Conservation (phyloP, 306 rosid species). For the Canavalia gladiata region DNA sequence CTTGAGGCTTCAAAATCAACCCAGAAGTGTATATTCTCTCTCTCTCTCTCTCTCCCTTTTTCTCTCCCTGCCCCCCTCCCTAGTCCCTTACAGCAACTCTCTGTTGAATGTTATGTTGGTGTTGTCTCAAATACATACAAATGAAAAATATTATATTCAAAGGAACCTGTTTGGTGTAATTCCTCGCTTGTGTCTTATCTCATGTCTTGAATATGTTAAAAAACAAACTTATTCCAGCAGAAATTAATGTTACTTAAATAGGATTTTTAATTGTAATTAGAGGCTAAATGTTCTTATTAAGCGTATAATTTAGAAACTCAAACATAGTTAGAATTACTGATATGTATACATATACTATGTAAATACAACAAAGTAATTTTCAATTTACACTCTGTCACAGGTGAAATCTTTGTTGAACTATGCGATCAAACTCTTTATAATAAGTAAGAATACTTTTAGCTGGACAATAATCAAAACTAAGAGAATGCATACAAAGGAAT, state of each 20-base stretch:
- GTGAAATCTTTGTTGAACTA: constrained; percentile 10
- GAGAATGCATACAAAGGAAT: constrained; percentile 22
- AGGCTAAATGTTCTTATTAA: not conserved
- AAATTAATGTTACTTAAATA: constrained; percentile 27
- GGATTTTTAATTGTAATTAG: not conserved
- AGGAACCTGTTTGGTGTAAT: constrained; percentile 7
- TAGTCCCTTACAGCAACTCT: not conserved
- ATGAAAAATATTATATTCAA: constrained; percentile 18
- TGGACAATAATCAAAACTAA: constrained; percentile 5
- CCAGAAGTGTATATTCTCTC: not conserved
- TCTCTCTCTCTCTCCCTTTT: not conserved
- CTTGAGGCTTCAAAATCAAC: constrained; percentile 35
- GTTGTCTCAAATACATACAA: constrained; percentile 44
- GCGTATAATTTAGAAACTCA: constrained; percentile 4
- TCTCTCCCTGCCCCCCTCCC: not conserved
- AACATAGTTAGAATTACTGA: not conserved
- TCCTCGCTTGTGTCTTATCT: constrained; percentile 41
- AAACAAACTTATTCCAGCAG: constrained; percentile 24
- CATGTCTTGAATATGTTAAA: constrained; percentile 16
- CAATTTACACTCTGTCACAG: constrained; percentile 16
- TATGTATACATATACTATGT: not conserved
- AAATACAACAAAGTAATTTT: constrained; percentile 3
- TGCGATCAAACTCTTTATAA: not conserved
- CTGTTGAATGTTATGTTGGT: constrained; percentile 15
- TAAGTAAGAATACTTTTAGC: not conserved